Conservation (phyloP, 2,329 filamentous ascomycete species). For the Thyridium curvatum region DNA sequence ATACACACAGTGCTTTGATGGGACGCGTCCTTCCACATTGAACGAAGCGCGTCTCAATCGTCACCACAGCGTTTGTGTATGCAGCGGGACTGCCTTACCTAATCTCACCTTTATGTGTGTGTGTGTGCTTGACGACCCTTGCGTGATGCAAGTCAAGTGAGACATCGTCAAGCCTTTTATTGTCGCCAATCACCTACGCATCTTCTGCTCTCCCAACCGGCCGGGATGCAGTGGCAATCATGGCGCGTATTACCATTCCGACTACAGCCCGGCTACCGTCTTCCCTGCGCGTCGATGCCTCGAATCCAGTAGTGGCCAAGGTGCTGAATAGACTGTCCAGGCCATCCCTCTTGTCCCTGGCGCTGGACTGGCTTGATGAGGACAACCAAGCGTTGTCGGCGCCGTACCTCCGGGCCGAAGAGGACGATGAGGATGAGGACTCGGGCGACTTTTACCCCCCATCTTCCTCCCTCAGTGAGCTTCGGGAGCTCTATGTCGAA, state of each 20-base stretch:
- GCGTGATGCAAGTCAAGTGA: background rate
- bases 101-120: no score
- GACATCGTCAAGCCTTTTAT: background rate
- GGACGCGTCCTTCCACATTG: no score
- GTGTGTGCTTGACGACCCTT: no score
- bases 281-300: constrained; percentile 59
- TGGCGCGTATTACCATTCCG: constrained; percentile 59
- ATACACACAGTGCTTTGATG: no score
- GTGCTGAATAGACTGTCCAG: constrained; percentile 65
- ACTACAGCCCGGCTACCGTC: constrained; percentile 68
- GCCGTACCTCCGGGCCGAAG: constrained; percentile 46
- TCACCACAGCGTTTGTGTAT: no score
- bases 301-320: constrained; percentile 59
- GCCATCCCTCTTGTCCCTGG: constrained; percentile 64
- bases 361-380: constrained; percentile 70
- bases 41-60: no score
- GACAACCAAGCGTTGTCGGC: constrained; percentile 52
- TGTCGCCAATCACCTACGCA: background rate
- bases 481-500: constrained; percentile 58
- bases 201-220: background rate
- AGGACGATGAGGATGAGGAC: constrained; percentile 49
- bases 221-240: constrained; percentile 13
- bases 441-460: constrained; percentile 63
- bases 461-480: constrained; percentile 55
- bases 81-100: no score